Base-by-base conservation (phyloP, 495 filamentous ascomycete species). In the Sphaerosporella brunnea region DNA sequence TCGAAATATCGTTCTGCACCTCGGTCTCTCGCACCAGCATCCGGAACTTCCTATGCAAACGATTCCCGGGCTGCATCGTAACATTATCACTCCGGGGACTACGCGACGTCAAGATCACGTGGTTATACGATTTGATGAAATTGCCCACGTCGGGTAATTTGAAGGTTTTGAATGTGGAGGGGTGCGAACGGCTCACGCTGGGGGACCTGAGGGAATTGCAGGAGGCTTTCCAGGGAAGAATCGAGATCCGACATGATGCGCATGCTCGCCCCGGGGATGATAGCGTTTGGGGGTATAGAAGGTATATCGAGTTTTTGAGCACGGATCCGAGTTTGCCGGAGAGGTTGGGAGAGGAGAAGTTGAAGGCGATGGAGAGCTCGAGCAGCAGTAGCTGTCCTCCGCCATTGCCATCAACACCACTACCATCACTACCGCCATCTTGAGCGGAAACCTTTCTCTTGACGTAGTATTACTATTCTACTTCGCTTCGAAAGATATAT, bases 201-300 rank as follows among this genome's bases (percentile, higher is more conserved):
- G 51, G 47, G 25, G 58, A 61, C 18, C 30, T 59, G 21, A 55
- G 49, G 35, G 24, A 53, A 7, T 26, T 59, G 8, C 47, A 59
- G 13, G 43, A 52, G 21, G 37, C 40, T 16, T 55, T 24, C 18
- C 9, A 23, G 5, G 45, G 49, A 48, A 24, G 30, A 9, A 23
- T 59, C 11, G 47, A 47, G 28, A 45, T 59, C 8, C 24, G 25
- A 4, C 52, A 54, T 45, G 53, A 45, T 15, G n/a, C n/a, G n/a
- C n/a, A n/a, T n/a, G 55, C 55, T 23, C 30, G 23, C 4, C 35
- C 46, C 21, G 16, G 44, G 18, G 56, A 52, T 11, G 55, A 51
- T 25, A 30, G 32, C 23, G 23, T 59, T 38, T 55, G 51, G 55
- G 55, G 51, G 25, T 59, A 52, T 47, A 30, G 36, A 36, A 57